Evolutionary conservation across 2,329 filamentous ascomycete species (phyloP).

Genomic region (Cryphonectria carpinicola): DNA sequence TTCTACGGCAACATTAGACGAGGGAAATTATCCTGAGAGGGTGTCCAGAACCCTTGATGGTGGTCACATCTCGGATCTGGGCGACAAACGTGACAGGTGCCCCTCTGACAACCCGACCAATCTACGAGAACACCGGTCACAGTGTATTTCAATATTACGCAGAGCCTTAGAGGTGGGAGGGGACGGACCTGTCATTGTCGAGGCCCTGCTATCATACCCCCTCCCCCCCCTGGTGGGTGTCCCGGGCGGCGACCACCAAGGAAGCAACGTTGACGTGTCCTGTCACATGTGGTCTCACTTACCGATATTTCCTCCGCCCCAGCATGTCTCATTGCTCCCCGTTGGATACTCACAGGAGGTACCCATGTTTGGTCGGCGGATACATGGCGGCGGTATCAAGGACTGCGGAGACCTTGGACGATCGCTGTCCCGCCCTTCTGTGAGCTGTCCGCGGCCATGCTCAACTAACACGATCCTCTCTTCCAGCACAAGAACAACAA

Average conservation of each 20-base stretch:
- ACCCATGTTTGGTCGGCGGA: slow-evolving; percentile 16
- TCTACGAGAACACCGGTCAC: slow-evolving; percentile 2
- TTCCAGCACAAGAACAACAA: not conserved
- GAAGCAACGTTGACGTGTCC: slow-evolving; percentile 23
- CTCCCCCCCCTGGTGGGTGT: not conserved
- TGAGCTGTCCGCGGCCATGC: not conserved
- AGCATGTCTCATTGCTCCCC: slow-evolving; percentile 19
- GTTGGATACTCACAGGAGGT: slow-evolving; percentile 16
- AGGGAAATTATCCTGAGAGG: not conserved
- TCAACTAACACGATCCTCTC: not conserved
- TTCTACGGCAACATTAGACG: slow-evolving; percentile 3
- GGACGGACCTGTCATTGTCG: not conserved
- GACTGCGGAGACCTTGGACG: not conserved
- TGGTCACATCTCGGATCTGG: slow-evolving; percentile 11
- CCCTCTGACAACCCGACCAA: not conserved
- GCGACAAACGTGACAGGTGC: slow-evolving; percentile 1
- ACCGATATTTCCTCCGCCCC: slow-evolving; percentile 15
- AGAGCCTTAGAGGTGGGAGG: not conserved
- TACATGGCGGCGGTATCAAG: not conserved
- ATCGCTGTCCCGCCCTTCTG: not conserved
- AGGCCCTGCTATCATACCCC: not conserved
- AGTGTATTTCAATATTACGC: not conserved
- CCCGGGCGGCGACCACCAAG: not conserved
- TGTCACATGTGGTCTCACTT: slow-evolving; percentile 28
- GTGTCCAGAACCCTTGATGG: slow-evolving; percentile 3